phyloP scores from a whole-genome alignment of 768 basidiomycete genomes.

The Tricholoma bakamatsutake region DNA sequence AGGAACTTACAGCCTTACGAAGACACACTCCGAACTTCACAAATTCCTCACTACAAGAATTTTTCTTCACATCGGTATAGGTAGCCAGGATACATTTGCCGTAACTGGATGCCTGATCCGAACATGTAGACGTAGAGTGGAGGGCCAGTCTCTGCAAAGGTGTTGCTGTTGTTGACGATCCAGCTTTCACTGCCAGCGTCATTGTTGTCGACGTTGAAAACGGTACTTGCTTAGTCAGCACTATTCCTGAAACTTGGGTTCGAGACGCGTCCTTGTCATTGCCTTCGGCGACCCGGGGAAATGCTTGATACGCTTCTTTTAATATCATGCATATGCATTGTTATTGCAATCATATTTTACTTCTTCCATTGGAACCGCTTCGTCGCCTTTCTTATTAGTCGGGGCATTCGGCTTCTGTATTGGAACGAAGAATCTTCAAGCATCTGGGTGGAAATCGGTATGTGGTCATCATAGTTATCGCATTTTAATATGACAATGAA shows the following conservation, averaged over 20 bases:
- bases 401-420: conserved; percentile 59
- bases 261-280: not conserved
- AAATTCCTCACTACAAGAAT: conserved; percentile 83
- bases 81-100: conserved; percentile 82
- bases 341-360: conserved; percentile 58
- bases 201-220: conserved; percentile 11
- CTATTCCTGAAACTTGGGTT: not conserved
- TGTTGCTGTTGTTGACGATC: conserved; percentile 26
- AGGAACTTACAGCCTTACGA: conserved; percentile 57
- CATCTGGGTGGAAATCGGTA: conserved; percentile 81
- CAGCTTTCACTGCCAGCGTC: conserved; percentile 17
- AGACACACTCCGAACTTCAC: conserved; percentile 79
- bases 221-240: conserved; percentile 7
- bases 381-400: conserved; percentile 61
- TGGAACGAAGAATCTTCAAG: conserved; percentile 79
- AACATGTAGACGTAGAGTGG: conserved; percentile 67
- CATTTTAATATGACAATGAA: not conserved
- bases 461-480: conserved; percentile 12
- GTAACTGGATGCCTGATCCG: conserved; percentile 68
- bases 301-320: conserved; percentile 61
- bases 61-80: conserved; percentile 81
- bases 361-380: conserved; percentile 92
- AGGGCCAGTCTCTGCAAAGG: conserved; percentile 64
- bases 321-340: conserved; percentile 54
- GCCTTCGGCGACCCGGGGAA: not conserved